These are phyloP conservation scores for Camelina neglecta DNA, from an alignment of 345 rosid species.

Conservation along the genomic window DNA sequence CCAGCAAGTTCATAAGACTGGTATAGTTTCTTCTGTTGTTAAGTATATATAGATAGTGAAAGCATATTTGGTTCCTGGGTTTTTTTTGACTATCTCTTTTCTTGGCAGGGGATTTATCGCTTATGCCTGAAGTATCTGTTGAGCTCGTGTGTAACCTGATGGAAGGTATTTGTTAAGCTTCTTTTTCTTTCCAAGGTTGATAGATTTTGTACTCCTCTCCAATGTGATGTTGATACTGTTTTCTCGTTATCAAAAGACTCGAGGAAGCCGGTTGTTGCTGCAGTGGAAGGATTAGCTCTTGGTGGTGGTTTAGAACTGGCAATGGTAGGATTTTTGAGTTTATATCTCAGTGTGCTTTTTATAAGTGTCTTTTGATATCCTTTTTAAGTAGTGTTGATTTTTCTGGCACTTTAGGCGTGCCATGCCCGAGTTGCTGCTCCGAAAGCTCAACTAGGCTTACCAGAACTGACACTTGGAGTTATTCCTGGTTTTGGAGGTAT, in stretches of 20 bases:
- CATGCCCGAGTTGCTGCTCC: conserved; percentile 89
- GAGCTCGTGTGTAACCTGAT: conserved; percentile 72
- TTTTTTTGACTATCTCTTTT: conserved; percentile 19
- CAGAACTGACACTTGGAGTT: conserved; percentile 87
- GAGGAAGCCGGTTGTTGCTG: conserved; percentile 95
- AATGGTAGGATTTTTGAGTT: conserved; percentile 57
- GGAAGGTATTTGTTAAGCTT: conserved; percentile 61
- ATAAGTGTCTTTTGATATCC: neutral
- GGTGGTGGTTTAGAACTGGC: conserved; percentile 98
- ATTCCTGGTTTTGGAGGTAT: conserved; percentile 97
- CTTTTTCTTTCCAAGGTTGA: neutral
- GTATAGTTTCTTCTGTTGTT: conserved; percentile 45
- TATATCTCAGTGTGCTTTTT: neutral
- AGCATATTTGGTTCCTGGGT: neutral
- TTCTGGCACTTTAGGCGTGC: conserved; percentile 62
- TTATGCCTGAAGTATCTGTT: conserved; percentile 84
- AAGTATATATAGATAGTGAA: neutral
- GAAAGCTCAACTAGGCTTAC: conserved; percentile 82
- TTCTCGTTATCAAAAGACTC: conserved; percentile 54
- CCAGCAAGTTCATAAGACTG: conserved; percentile 69
- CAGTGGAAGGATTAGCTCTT: conserved; percentile 94
- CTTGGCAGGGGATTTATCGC: conserved; percentile 70
- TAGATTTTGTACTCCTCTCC: no score
- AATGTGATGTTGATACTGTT: conserved; percentile 27
- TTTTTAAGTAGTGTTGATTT: neutral